Evolutionary conservation across 106 monocot genomes (phyloP).

Genomic region (Dactylorhiza incarnata): DNA sequence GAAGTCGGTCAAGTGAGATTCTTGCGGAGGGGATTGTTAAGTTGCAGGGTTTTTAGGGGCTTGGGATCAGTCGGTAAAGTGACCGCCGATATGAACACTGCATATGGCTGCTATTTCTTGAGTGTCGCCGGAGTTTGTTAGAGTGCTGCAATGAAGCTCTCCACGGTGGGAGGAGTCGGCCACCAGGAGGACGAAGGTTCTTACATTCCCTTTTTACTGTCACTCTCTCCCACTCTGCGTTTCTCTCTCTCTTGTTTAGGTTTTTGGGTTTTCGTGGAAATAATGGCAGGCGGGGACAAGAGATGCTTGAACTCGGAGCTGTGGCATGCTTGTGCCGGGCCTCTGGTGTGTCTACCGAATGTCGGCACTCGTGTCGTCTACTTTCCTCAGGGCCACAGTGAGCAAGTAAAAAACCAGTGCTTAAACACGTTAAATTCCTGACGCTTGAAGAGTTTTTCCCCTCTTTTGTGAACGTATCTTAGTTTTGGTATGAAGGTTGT

Average conservation of each 20-base stretch:
- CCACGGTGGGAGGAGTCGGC: slow-evolving; percentile 20
- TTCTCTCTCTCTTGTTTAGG: background rate
- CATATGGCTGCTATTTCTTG: background rate
- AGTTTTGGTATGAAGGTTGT: slow-evolving; percentile 42
- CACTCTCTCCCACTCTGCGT: background rate
- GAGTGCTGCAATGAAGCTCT: slow-evolving; percentile 36
- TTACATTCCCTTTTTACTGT: background rate
- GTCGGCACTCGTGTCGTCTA: slow-evolving; percentile 81
- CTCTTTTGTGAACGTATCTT: slow-evolving; percentile 4
- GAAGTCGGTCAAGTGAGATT: background rate
- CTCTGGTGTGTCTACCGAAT: slow-evolving; percentile 71
- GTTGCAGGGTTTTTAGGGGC: background rate
- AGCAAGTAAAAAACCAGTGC: slow-evolving; percentile 39
- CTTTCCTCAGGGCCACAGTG: slow-evolving; percentile 89
- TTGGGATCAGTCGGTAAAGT: background rate
- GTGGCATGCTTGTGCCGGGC: slow-evolving; percentile 91
- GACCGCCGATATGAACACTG: background rate
- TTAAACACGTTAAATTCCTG: background rate
- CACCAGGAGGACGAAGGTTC: slow-evolving; percentile 40
- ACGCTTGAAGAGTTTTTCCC: background rate
- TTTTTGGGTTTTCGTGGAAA: background rate
- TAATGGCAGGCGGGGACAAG: slow-evolving; percentile 48
- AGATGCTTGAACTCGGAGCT: slow-evolving; percentile 82
- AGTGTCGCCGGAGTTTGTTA: background rate
- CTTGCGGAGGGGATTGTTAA: background rate